Evolutionary conservation across 2,329 filamentous ascomycete genomes (phyloP), one percentile per base, ranked within the genome.

Genomic region (Dactylonectria macrodidyma): DNA sequence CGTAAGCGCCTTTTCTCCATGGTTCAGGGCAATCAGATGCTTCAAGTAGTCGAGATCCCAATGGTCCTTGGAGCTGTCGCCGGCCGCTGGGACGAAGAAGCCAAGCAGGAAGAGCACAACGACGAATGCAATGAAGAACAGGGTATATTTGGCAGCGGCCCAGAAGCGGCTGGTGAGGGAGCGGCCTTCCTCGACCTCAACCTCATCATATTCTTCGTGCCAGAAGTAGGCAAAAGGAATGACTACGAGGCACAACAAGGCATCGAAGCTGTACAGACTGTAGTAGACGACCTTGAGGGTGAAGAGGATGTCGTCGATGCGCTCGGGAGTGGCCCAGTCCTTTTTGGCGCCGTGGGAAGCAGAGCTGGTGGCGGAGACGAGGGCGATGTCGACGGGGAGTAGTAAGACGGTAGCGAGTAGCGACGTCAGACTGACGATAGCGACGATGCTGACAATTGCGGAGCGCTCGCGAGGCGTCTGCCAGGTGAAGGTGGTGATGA

Each of bases 201-300:
- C 91, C 82, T 98, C 95, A 76, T 98, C 95, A 73, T 97, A 97
- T 81, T 98, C 96, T 80, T 99, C 96, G 77, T 97, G 96, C 90
- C 93, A 98, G 80, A 99, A 99, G 84, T 99, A 99, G 55, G 95
- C 92, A 78, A 99, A 99, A 0, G 96, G 96, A 22, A 98, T 92
- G 51, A 97, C 89, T 19, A 98, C 80, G 52, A 99, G 86, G 78
- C 96, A 99, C 11, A 99, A 89, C 6, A 98, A 80, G 1, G 95
- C 93, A 80, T 99, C 96, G 73, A 98, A 85, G 75, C 93, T 96
- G 84, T 98, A 99, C 0, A 99, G 87, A 0, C 91, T 87, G 81
- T 98, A 98, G 84, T 99, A 99, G 65, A 97, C 92, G 66, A 97
- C 88, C 79, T 93, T 93, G 71, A 99, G 87, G 0, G 93, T 94